A percentile compares a stretch with the other conserved stretches of the same genome.
phyloP scores from a whole-genome alignment of 1,284 basidiomycete species.

The Blastosporella zonata region DNA sequence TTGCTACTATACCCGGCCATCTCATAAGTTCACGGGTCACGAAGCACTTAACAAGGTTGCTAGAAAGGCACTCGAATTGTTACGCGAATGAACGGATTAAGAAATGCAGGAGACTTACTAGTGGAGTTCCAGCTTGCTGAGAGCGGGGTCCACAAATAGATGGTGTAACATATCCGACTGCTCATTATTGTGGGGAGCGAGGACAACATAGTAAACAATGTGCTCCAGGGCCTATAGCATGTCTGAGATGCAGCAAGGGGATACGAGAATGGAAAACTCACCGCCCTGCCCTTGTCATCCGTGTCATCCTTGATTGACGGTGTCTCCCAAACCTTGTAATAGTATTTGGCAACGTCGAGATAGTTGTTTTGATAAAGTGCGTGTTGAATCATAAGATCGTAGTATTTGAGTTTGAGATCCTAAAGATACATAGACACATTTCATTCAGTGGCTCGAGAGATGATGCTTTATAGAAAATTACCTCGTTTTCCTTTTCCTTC shows the following conservation, averaged over 20 bases:
- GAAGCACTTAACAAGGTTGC: conserved; percentile 96
- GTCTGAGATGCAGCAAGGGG: conserved; percentile 10
- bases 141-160: conserved; percentile 73
- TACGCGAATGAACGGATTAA: not conserved
- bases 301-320: conserved; percentile 85
- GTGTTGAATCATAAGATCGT: conserved; percentile 95
- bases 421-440: conserved; percentile 37
- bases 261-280: conserved; percentile 35
- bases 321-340: conserved; percentile 96
- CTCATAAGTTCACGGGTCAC: conserved; percentile 95
- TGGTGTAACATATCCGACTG: conserved; percentile 96
- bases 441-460: not conserved
- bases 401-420: conserved; percentile 96
- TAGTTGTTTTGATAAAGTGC: conserved; percentile 84
- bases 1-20: conserved; percentile 93
- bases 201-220: conserved; percentile 92
- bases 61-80: conserved; percentile 28
- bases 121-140: conserved; percentile 82
- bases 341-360: conserved; percentile 93
- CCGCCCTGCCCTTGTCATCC: conserved; percentile 68
- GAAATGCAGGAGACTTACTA: conserved; percentile 54
- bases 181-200: conserved; percentile 94
- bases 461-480: conserved; percentile 34
- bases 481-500: conserved; percentile 86
- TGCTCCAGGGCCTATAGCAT: conserved; percentile 77